A percentile compares a stretch with the other conserved stretches of the same genome.
Evolutionary conservation across 306 rosid genomes (phyloP).

Genomic region (Malus sieversii): DNA sequence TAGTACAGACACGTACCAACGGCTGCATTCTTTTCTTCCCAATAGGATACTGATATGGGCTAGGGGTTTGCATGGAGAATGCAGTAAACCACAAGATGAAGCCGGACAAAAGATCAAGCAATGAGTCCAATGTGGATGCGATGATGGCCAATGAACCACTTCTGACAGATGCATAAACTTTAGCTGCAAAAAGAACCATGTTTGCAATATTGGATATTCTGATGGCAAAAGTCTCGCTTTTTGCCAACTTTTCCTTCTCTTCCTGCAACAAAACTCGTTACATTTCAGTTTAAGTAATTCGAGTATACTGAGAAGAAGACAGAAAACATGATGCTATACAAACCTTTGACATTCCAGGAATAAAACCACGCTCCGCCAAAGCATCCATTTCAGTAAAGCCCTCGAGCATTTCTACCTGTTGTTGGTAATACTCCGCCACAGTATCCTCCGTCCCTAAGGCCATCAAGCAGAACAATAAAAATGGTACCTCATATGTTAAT

Average conservation of each 20-base stretch:
- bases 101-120: slow-evolving; percentile 94
- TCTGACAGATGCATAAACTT: slow-evolving; percentile 82
- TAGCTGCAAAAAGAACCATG: slow-evolving; percentile 82
- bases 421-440: slow-evolving; percentile 94
- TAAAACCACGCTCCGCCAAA: slow-evolving; percentile 68
- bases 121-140: slow-evolving; percentile 95
- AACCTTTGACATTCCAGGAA: slow-evolving; percentile 96
- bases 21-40: slow-evolving; percentile 99
- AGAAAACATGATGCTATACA: background rate
- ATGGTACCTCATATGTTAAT: background rate
- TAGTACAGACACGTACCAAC: slow-evolving; percentile 49
- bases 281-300: slow-evolving; percentile 17
- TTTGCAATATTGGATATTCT: slow-evolving; percentile 85
- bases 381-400: slow-evolving; percentile 97
- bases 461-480: slow-evolving; percentile 10
- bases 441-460: slow-evolving; percentile 70
- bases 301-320: background rate
- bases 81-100: slow-evolving; percentile 99
- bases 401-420: slow-evolving; percentile 91
- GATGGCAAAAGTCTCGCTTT: slow-evolving; percentile 86
- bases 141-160: slow-evolving; percentile 98
- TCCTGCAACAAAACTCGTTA: slow-evolving; percentile 46
- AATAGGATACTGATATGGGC: slow-evolving; percentile 91
- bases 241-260: slow-evolving; percentile 74
- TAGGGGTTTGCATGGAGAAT: slow-evolving; percentile 97